Evolutionary conservation across 352 stramenopile genomes (phyloP).

Genomic region (Aphanomyces invadans): DNA sequence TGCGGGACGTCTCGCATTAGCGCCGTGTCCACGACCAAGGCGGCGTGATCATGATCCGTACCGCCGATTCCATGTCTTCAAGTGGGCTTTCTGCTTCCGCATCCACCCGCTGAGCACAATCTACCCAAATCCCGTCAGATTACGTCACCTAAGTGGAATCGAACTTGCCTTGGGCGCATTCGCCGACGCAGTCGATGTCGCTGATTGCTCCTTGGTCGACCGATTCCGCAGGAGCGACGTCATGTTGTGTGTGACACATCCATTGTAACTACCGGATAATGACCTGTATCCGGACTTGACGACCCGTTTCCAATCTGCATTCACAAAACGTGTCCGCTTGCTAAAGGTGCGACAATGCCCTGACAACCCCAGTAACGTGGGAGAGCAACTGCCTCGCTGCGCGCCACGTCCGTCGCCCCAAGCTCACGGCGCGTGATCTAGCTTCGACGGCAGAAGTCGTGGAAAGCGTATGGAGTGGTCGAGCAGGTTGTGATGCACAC

Average conservation of each 20-base stretch:
- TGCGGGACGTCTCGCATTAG: too few species aligned
- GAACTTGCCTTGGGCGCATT: neutral
- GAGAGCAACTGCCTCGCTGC: too few species aligned
- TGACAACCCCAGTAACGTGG: too few species aligned
- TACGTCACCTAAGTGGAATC: too few species aligned
- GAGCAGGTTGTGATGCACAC: too few species aligned
- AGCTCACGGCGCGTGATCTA: too few species aligned
- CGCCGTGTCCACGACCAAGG: conserved; percentile 43
- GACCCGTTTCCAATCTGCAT: too few species aligned
- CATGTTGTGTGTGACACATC: neutral
- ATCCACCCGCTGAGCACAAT: conserved; percentile 63
- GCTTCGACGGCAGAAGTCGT: too few species aligned
- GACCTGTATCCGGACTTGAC: neutral
- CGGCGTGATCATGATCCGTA: conserved; percentile 36
- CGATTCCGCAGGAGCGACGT: neutral
- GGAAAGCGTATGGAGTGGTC: too few species aligned
- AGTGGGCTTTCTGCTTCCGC: conserved; percentile 56
- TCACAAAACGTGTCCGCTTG: too few species aligned
- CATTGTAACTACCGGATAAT: neutral
- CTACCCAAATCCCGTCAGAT: neutral
- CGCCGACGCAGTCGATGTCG: neutral
- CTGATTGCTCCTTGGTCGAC: neutral
- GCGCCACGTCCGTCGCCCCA: too few species aligned
- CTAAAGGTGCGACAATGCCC: too few species aligned
- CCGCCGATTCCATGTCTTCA: conserved; percentile 20